Evolutionary conservation across 2,329 filamentous ascomycete species (phyloP), one percentile per base, ranked within the genome.

Genomic region (Penicillium capsulatum): DNA sequence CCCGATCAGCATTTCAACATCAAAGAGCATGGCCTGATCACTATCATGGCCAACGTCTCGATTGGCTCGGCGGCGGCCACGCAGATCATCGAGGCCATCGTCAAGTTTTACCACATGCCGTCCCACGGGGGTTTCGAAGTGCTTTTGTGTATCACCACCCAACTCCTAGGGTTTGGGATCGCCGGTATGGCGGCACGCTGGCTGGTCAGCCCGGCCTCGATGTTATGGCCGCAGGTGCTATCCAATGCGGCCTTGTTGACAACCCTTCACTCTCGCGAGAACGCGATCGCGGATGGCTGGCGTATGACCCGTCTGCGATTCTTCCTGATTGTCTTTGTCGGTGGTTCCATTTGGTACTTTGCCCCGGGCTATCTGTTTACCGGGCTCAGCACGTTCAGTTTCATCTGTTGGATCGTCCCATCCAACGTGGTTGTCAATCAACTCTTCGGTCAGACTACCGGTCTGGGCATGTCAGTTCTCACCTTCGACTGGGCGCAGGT

Each of bases 401-500:
- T 86, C 51, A 72, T 79, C 9, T 86, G 83, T 3, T 87, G 84
- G 82, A 74, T 85, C 24, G 76, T 75, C 0, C 84, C 84, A 1
- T 69, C 83, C 33, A 86, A 79, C 41, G 72, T 80, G 0, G 69
- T 84, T 6, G 67, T 87, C 22, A 88, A 88, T 48, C 83, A 87
- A 55, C 58, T 88, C 0, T 88, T 88, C 52, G 84, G 84, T 1
- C 82, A 81, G 13, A 70, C 70, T 26, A 83, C 79, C 0, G 84
- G 84, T 0, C 51, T 88, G 4, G 83, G 80, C 0, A 61, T 88
- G 44, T 67, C 86, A 3, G 79, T 84, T 1, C 74, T 88, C 41
- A 86, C 83, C 0, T 85, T 87, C 53, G 84, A 87, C 66, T 86
- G 83, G 82, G 81, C 81, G 3, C 81, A 86, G 56, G 75, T 86